phyloP scores from a whole-genome alignment of 805 yeast genomes.

The Candida krabiensis region DNA sequence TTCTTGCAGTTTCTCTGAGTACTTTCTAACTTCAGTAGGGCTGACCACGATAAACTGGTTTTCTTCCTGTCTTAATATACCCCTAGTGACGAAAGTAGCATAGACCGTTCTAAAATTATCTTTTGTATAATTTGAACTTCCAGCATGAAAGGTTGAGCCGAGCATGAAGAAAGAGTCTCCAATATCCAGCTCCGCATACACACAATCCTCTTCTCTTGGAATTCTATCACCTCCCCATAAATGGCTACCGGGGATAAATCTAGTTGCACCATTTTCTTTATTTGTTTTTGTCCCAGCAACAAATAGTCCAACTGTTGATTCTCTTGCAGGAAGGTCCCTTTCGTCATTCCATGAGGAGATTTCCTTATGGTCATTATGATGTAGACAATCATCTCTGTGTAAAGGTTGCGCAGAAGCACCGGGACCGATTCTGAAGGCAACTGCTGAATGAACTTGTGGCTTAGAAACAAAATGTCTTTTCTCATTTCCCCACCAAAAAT shows the following conservation, averaged over 20 bases:
- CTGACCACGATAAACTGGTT: slow-evolving; percentile 8
- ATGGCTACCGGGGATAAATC: slow-evolving; percentile 32
- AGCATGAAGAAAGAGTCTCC: slow-evolving; percentile 28
- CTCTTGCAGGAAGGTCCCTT: slow-evolving; percentile 13
- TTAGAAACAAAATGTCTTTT: slow-evolving; percentile 15
- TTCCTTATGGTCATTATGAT: slow-evolving; percentile 25
- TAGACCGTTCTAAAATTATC: slow-evolving; percentile 20
- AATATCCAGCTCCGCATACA: slow-evolving; percentile 26
- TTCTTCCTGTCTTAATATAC: slow-evolving; percentile 26
- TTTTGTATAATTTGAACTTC: slow-evolving; percentile 22
- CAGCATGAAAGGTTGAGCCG: slow-evolving; percentile 26
- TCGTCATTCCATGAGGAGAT: slow-evolving; percentile 8
- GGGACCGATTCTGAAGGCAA: slow-evolving; percentile 27
- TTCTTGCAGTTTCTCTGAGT: not conserved
- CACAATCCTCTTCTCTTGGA: slow-evolving; percentile 17
- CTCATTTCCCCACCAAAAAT: slow-evolving; percentile 8
- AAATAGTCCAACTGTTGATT: slow-evolving; percentile 23
- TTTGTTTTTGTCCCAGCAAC: slow-evolving; percentile 27
- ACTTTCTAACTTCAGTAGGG: not conserved
- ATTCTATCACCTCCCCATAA: slow-evolving; percentile 25
- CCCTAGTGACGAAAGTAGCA: slow-evolving; percentile 21
- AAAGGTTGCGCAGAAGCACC: slow-evolving; percentile 27
- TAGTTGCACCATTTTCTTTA: slow-evolving; percentile 31
- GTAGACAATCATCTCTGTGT: slow-evolving; percentile 29
- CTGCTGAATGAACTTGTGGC: slow-evolving; percentile 24